Evolutionary conservation across 345 rosid genomes (phyloP), one percentile per base, ranked within the genome.

Genomic region (Raphanus raphanistrum): DNA sequence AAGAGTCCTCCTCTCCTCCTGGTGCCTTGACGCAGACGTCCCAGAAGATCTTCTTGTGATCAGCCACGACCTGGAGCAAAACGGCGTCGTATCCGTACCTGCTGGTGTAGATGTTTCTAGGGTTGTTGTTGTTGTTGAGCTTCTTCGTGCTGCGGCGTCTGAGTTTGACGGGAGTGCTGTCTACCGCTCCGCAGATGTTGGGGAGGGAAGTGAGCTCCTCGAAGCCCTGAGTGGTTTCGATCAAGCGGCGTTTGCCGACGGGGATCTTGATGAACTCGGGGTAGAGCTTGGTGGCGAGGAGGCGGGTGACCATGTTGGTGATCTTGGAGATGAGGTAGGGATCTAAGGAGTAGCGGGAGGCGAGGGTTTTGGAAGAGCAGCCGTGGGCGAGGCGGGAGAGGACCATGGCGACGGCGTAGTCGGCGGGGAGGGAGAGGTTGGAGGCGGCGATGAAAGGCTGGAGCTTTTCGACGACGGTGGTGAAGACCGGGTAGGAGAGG

Each of bases 21-120:
- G 97, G 92, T 1, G 98, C 98, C 78, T 95, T 92, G 4, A 92
- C 96, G 64, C 99, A 95, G 0, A 92, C 97, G 16, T 95, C 98
- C 99, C 98, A 90, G 80, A 95, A 91, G 17, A 90, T 85, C 86
- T 91, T 95, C 86, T 84, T 95, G 71, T 91, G 98, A 77, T 92
- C 99, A 25, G 96, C 92, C 2, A 91, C 97, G 3, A 95, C 98
- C 81, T 91, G 99, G 65, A 95, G 88, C 77, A 88, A 81, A 81
- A 95, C 85, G 12, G 97, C 86, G 72, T 88, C 85, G 82, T 88
- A 90, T 71, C 98, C 98, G 16, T 84, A 88, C 72, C 79, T 81
- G 80, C 88, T 89, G 58, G 76, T 70, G 77, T 89, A 91, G 58
- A 80, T 72, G 77, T 80, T 83, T 10, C 80, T 84, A 33, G 77